These are phyloP conservation scores for Tardiomyces digboiensis DNA, from an alignment of 1,139 yeast species.

Conservation along the genomic window DNA sequence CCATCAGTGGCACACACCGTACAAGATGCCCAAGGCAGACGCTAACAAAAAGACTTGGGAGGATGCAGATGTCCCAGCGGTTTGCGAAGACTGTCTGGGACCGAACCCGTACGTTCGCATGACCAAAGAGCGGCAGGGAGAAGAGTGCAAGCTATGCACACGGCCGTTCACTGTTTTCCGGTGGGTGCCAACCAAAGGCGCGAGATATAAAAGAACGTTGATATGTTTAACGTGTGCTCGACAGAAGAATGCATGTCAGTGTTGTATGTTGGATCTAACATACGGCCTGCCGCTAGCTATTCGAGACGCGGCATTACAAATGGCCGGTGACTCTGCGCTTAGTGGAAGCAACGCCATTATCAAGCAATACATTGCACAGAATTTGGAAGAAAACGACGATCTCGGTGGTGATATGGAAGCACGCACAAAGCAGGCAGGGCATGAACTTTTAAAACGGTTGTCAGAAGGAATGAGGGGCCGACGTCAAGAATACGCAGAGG, in stretches of 20 bases:
- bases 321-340: constrained; percentile 44
- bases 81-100: constrained; percentile 72
- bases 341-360: constrained; percentile 39
- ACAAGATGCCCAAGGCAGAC: not conserved
- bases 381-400: constrained; percentile 24
- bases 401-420: constrained; percentile 20
- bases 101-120: constrained; percentile 53
- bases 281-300: constrained; percentile 72
- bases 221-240: constrained; percentile 75
- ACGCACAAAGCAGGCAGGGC: constrained; percentile 28
- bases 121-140: constrained; percentile 66
- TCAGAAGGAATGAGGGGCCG: constrained; percentile 16
- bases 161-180: constrained; percentile 65
- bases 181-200: constrained; percentile 8
- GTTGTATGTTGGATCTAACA: constrained; percentile 73
- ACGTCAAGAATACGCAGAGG: constrained; percentile 4
- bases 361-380: constrained; percentile 43
- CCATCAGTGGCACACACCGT: no score
- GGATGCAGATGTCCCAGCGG: constrained; percentile 42
- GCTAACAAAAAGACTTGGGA: constrained; percentile 21
- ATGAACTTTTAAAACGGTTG: constrained; percentile 31
- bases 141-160: constrained; percentile 59
- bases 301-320: constrained; percentile 71
- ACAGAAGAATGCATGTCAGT: constrained; percentile 76
- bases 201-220: constrained; percentile 12